Percentiles rank a stretch among this genome's conserved stretches.
These are phyloP conservation scores for Vitis hybrid DNA, from an alignment of 177 flowering plant species.

Conservation along the genomic window DNA sequence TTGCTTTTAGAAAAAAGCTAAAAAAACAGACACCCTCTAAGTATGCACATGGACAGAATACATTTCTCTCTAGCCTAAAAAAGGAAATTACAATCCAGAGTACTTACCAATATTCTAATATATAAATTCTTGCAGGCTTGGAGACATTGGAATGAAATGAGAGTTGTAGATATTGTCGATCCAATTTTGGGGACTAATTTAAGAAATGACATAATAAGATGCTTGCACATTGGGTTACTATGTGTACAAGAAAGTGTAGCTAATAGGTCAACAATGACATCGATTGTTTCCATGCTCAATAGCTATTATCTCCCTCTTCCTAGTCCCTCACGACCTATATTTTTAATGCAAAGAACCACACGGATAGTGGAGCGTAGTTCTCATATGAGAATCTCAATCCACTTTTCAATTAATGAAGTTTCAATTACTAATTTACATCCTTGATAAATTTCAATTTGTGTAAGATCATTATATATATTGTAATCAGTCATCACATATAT, in stretches of 20 bases:
- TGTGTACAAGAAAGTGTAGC: conserved; percentile 20
- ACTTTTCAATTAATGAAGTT: no score
- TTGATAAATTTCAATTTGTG: no score
- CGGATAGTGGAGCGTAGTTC: no score
- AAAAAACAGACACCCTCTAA: no score
- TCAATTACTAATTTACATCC: no score
- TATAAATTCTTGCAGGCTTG: conserved; percentile 12
- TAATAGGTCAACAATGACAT: conserved; percentile 18
- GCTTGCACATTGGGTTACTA: conserved; percentile 16
- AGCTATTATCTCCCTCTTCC: conserved; percentile 10
- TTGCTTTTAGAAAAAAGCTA: no score
- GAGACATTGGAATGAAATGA: conserved; percentile 15
- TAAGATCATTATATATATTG: no score
- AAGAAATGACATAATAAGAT: conserved; percentile 14
- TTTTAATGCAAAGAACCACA: neutral
- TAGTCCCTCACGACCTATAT: conserved; percentile 13
- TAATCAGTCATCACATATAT: no score
- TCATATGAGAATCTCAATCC: no score
- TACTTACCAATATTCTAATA: no score
- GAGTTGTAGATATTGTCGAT: conserved; percentile 5
- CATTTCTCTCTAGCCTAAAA: no score
- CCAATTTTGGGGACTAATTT: neutral
- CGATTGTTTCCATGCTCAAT: conserved; percentile 17
- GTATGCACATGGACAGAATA: neutral
- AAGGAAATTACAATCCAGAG: no score